Evolutionary conservation across 768 basidiomycete genomes (phyloP).

Genomic region (Suillus weaverae): DNA sequence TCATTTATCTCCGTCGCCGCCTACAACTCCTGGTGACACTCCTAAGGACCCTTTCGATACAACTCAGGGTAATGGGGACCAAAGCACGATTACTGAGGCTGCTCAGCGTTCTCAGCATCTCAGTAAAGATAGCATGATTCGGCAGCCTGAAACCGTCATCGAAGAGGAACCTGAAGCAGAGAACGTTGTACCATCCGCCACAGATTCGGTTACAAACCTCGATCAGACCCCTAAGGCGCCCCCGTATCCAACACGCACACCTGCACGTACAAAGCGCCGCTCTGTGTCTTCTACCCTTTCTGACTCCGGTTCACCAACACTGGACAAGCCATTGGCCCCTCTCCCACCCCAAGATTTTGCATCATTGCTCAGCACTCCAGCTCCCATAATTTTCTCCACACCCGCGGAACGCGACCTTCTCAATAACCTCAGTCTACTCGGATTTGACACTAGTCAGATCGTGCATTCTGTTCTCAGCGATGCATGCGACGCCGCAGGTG

Average conservation of each 20-base stretch:
- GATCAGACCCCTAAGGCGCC: slow-evolving; percentile 36
- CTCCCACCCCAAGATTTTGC: slow-evolving; percentile 57
- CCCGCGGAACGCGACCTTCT: slow-evolving; percentile 78
- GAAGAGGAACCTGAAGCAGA: slow-evolving; percentile 46
- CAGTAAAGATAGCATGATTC: slow-evolving; percentile 37
- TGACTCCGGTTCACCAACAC: slow-evolving; percentile 51
- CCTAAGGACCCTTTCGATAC: slow-evolving; percentile 43
- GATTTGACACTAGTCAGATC: slow-evolving; percentile 93
- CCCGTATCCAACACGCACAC: slow-evolving; percentile 78
- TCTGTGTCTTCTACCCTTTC: slow-evolving; percentile 89
- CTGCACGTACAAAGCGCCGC: slow-evolving; percentile 92
- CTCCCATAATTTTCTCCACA: slow-evolving; percentile 86
- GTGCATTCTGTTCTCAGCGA: slow-evolving; percentile 90
- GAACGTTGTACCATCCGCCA: slow-evolving; percentile 14
- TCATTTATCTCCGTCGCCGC: slow-evolving; percentile 48
- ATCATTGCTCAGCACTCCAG: slow-evolving; percentile 59
- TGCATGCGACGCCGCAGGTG: slow-evolving; percentile 90
- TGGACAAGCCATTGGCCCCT: slow-evolving; percentile 44
- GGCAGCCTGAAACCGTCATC: slow-evolving; percentile 48
- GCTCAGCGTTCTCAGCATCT: slow-evolving; percentile 21
- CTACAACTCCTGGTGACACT: slow-evolving; percentile 57
- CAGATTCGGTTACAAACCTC: slow-evolving; percentile 28
- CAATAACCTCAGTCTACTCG: slow-evolving; percentile 69
- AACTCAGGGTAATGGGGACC: slow-evolving; percentile 46
- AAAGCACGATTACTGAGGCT: slow-evolving; percentile 57